Base-by-base conservation (phyloP, 2,329 filamentous ascomycete species). In the Sarocladiaceae sp. region DNA sequence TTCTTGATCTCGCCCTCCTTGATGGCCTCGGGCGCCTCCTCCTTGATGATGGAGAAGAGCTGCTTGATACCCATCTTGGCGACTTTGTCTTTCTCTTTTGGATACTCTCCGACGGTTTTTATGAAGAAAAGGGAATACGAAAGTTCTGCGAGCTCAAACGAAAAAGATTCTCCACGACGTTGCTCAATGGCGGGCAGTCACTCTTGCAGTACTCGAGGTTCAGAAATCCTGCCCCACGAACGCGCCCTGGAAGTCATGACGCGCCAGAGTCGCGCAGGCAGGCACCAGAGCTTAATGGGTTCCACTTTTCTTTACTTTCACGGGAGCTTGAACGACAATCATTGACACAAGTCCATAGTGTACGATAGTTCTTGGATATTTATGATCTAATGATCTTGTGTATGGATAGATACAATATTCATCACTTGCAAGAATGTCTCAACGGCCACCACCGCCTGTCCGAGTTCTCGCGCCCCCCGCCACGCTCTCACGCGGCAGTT, bases 1-100 rank as follows among this genome's bases (percentile, higher is more conserved):
- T 93, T 93, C 75, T 99, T 99, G 78, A 99, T 99, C 66, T 99
- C 94, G 55, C 94, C 90, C 65, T 91, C 87, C 72, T 97, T 97
- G 78, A 97, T 83, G 29, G 94, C 88, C 72, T 92, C 89, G n/a
- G 94, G 94, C 59, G 91, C 89, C 74, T 97, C 88, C 66, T 97
- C 92, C 64, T 88, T 87, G 71, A 94, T 90, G 68, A 94, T 86
- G 59, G 83, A 79, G 69, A 86, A 90, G 39, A 94, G 80, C 62
- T 88, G 83, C 77, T 85, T 86, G 61, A 86, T 86, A 69, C 82
- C 78, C 78, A 83, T 84, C 36, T 58, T 74, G 59, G 60, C 61
- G 48, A 36, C 22, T 39, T 46, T 49, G 28, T 28, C 5, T 23
- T 49, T 5, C 20, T 28, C 4, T 37, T 12, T 17, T 4, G 8